Percentiles rank a stretch among this genome's conserved stretches.
Conservation (phyloP, 768 basidiomycete genomes). For the Naganishia vaughanmartiniae region DNA sequence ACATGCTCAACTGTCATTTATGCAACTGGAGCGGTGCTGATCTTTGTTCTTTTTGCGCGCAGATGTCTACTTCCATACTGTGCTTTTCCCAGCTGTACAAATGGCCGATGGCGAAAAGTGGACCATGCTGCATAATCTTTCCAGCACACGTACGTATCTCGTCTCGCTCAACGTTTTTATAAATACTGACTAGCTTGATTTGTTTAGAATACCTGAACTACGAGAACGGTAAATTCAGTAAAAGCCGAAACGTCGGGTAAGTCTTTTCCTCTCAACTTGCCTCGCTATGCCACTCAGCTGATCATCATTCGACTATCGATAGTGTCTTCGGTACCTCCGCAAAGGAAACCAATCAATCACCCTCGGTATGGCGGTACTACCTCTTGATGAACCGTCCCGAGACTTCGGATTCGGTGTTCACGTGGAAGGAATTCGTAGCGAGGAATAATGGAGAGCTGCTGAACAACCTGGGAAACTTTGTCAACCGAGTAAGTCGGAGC, state of each 20-base stretch:
- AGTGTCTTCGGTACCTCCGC: slow-evolving; percentile 90
- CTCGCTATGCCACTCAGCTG: not conserved
- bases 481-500: slow-evolving; percentile 65
- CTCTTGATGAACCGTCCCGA: slow-evolving; percentile 88
- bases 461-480: slow-evolving; percentile 98
- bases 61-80: slow-evolving; percentile 90
- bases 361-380: slow-evolving; percentile 97
- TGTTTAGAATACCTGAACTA: slow-evolving; percentile 88
- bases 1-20: no score
- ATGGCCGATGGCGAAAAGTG: slow-evolving; percentile 85
- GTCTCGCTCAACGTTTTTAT: not conserved
- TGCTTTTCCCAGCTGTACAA: slow-evolving; percentile 87
- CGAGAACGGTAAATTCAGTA: slow-evolving; percentile 98
- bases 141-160: slow-evolving; percentile 73
- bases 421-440: slow-evolving; percentile 88
- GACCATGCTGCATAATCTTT: slow-evolving; percentile 91
- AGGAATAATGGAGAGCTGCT: slow-evolving; percentile 90
- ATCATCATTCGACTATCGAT: not conserved
- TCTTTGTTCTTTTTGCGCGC: not conserved
- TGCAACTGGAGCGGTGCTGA: not conserved
- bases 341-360: slow-evolving; percentile 84
- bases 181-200: not conserved
- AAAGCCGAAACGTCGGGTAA: slow-evolving; percentile 83
- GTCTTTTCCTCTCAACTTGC: slow-evolving; percentile 2
- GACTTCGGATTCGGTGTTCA: slow-evolving; percentile 90